Evolutionary conservation across 495 filamentous ascomycete species (phyloP), one percentile per base, ranked within the genome.

Genomic region (Podospora sp.): DNA sequence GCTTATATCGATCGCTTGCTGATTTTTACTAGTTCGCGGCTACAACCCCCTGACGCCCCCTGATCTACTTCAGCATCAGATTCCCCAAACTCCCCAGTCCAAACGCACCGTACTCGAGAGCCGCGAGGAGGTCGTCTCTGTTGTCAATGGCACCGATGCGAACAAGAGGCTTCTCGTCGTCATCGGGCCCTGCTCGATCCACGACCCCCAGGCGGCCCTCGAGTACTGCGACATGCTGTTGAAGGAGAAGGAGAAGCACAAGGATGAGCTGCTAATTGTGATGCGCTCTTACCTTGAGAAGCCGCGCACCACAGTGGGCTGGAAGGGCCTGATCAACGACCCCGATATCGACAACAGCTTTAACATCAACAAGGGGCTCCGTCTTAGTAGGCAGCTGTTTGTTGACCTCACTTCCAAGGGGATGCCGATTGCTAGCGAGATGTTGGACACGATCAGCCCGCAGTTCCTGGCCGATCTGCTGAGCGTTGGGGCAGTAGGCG

Each of bases 211-310:
- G 50, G 91, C 93, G 71, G 96, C 96, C 33, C 83, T 97, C 63
- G 93, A 97, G 76, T 99, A 99, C 87, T 95, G 92, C 82, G 89
- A 92, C 70, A 86, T 90, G 65, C 82, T 99, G 64, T 69, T 94
- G 68, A 83, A 86, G 71, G 81, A 97, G 75, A 95, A 96, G 79
- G 86, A 94, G 76, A 97, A 97, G 81, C 91, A 97, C 85, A 82
- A 89, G 69, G 87, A 92, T 72, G 92, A 97, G 73, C 85, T 99
- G 16, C 81, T 97, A 60, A 96, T 99, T 69, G 89, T 98, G 49
- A 99, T 99, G 96, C 91, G 96, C 58, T 91, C 92, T 60, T 99
- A 99, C 85, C 88, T 99, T 29, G 96, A 99, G 84, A 99, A 99
- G 83, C 96, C 96, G 24, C 89, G 96, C 69, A 99, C 96, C 16